phyloP scores from a whole-genome alignment of 176 grass and related monocot species.

The Lolium multiflorum region DNA sequence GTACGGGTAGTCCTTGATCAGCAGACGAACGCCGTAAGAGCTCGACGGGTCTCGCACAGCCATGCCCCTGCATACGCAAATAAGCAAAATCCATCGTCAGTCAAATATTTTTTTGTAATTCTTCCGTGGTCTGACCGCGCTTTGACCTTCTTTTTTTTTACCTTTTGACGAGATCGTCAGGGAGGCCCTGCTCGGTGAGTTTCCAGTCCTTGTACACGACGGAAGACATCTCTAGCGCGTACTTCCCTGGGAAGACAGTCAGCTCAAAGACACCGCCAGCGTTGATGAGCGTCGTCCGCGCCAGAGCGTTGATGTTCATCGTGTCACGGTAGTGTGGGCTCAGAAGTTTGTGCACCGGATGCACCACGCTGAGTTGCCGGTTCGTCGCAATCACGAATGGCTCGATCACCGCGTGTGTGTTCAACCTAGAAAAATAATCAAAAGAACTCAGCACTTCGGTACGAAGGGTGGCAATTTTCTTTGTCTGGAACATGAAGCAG shows the following conservation, averaged over 20 bases:
- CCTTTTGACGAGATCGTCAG: slow-evolving; percentile 83
- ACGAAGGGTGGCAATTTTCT: not conserved
- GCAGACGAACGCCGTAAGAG: slow-evolving; percentile 55
- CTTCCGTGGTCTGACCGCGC: not conserved
- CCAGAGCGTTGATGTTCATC: slow-evolving; percentile 92
- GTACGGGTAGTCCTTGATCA: slow-evolving; percentile 87
- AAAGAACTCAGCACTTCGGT: slow-evolving; percentile 17
- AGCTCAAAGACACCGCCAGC: slow-evolving; percentile 72
- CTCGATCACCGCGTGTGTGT: slow-evolving; percentile 88
- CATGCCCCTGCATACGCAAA: slow-evolving; percentile 51
- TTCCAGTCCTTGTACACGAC: slow-evolving; percentile 88
- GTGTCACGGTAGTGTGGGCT: slow-evolving; percentile 89
- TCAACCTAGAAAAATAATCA: slow-evolving; percentile 61
- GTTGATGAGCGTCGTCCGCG: slow-evolving; percentile 81
- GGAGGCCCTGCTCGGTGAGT: slow-evolving; percentile 79
- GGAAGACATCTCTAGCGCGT: slow-evolving; percentile 75
- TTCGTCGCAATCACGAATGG: slow-evolving; percentile 87
- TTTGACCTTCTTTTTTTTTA: not conserved
- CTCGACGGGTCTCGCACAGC: slow-evolving; percentile 51
- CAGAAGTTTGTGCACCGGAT: slow-evolving; percentile 87
- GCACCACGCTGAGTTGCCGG: slow-evolving; percentile 73
- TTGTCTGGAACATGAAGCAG: not conserved
- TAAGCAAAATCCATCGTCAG: not conserved
- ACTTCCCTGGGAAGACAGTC: slow-evolving; percentile 74
- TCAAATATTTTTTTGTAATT: not conserved